A percentile compares a stretch with the other conserved stretches of the same genome.
These are phyloP conservation scores for Begonia peltatifolia DNA, from an alignment of 306 rosid genomes.

Conservation along the genomic window DNA sequence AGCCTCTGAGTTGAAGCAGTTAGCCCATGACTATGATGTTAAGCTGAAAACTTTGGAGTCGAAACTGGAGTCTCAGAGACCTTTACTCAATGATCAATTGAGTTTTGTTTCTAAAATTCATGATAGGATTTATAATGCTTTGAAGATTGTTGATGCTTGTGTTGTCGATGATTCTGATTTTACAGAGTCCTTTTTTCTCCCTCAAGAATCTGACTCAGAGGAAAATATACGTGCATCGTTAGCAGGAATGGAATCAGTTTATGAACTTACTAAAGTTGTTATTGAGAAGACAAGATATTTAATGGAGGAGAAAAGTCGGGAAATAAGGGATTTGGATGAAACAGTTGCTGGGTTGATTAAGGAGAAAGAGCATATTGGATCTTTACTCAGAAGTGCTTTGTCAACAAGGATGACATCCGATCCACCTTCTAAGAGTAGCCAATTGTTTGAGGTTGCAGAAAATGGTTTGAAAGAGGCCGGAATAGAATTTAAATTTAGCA, in stretches of 20 bases:
- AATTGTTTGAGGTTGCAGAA: constrained; percentile 73
- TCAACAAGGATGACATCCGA: constrained; percentile 46
- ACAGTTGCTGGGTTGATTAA: constrained; percentile 38
- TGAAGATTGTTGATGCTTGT: constrained; percentile 38
- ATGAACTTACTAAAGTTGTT: constrained; percentile 45
- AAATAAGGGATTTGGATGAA: constrained; percentile 63
- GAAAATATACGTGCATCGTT: constrained; percentile 76
- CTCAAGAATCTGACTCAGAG: constrained; percentile 80
- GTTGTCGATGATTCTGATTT: constrained; percentile 56
- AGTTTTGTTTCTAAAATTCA: constrained; percentile 63
- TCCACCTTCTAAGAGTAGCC: constrained; percentile 41
- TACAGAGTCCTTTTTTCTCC: constrained; percentile 55
- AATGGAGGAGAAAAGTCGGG: constrained; percentile 45
- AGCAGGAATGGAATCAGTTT: constrained; percentile 91
- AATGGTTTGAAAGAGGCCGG: constrained; percentile 85
- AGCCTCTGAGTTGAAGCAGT: constrained; percentile 42
- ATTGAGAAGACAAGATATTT: constrained; percentile 46
- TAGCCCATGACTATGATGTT: constrained; percentile 48
- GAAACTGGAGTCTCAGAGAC: constrained; percentile 49
- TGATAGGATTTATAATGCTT: constrained; percentile 49
- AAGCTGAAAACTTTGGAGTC: constrained; percentile 38
- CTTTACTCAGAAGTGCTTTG: constrained; percentile 73
- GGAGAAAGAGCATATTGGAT: constrained; percentile 95
- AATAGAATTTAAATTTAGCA: constrained; percentile 75
- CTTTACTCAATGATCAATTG: constrained; percentile 67